Evolutionary conservation across 257 asterid genomes (phyloP).

Genomic region (Cinchona pubescens): DNA sequence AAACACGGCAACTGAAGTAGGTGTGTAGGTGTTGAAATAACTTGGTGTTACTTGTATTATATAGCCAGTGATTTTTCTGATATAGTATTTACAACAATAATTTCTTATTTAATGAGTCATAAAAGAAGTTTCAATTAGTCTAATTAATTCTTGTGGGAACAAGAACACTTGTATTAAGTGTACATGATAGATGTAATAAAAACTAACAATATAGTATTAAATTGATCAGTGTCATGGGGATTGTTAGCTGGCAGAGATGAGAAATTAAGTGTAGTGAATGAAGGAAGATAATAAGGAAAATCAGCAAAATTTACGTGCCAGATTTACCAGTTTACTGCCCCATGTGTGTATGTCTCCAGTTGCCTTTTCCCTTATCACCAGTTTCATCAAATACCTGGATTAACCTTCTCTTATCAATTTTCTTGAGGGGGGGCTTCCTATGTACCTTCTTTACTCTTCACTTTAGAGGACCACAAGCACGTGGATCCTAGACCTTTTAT

Average conservation of each 20-base stretch:
- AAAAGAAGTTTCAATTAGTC: constrained; percentile 1
- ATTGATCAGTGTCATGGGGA: constrained; percentile 15
- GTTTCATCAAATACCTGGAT: constrained; percentile 21
- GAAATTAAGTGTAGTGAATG: background rate
- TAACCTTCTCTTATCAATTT: background rate
- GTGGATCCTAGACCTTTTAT: constrained; percentile 39
- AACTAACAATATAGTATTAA: constrained; percentile 7
- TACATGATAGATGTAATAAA: background rate
- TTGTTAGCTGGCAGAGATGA: constrained; percentile 58
- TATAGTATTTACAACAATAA: background rate
- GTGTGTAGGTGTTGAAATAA: constrained; percentile 31
- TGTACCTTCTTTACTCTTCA: constrained; percentile 38
- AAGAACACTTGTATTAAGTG: constrained; percentile 16
- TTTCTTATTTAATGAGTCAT: background rate
- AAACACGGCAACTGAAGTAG: background rate
- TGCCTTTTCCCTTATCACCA: too few relatives aligned
- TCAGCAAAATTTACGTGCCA: constrained; percentile 70
- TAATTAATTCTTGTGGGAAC: constrained; percentile 18
- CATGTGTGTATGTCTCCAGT: too few relatives aligned
- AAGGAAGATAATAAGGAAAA: constrained; percentile 13
- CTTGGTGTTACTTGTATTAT: constrained; percentile 22
- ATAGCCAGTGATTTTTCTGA: constrained; percentile 16
- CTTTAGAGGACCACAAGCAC: constrained; percentile 38
- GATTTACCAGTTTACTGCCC: too few relatives aligned
- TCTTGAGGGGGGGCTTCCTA: constrained; percentile 31